Percentiles rank a stretch among this genome's conserved stretches.
Evolutionary conservation across 108 stramenopile genomes (phyloP).

Genomic region (Cylindrotheca fusiformis): DNA sequence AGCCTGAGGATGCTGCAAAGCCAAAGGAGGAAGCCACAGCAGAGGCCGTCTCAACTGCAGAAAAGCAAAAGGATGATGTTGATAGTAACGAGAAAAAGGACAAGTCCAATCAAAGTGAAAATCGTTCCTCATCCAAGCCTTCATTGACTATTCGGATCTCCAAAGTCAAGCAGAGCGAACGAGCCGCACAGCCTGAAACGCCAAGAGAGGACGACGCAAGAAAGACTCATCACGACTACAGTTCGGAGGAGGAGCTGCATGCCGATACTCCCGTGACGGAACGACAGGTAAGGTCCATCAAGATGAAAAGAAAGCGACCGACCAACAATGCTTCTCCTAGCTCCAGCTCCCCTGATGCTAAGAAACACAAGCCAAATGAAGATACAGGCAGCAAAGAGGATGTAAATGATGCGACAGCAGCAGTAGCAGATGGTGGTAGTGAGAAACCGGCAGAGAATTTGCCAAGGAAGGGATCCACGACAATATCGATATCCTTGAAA

Average conservation of each 20-base stretch:
- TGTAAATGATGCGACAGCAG: not conserved
- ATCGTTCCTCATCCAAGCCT: constrained; percentile 24
- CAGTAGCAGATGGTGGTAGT: not conserved
- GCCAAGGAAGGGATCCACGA: no score
- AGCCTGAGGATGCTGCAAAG: not conserved
- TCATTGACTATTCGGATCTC: constrained; percentile 40
- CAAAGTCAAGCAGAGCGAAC: constrained; percentile 21
- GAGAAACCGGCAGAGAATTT: not conserved
- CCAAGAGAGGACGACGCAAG: constrained; percentile 4
- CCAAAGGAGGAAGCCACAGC: not conserved
- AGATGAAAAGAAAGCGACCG: constrained; percentile 6
- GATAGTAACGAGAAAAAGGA: constrained; percentile 1
- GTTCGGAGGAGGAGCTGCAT: constrained; percentile 14
- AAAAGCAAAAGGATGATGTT: not conserved
- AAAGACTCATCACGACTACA: not conserved
- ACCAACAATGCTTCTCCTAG: not conserved
- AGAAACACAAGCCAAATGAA: no score
- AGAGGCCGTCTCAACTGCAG: not conserved
- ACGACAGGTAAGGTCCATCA: constrained; percentile 17
- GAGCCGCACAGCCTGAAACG: not conserved
- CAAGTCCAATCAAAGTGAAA: not conserved
- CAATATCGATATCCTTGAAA: no score
- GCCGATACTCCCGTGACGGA: constrained; percentile 13
- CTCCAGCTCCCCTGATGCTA: no score
- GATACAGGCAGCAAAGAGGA: constrained; percentile 10